Evolutionary conservation across 805 yeast species (phyloP), one percentile per base, ranked within the genome.

Genomic region (Zygosaccharomyces lentus): DNA sequence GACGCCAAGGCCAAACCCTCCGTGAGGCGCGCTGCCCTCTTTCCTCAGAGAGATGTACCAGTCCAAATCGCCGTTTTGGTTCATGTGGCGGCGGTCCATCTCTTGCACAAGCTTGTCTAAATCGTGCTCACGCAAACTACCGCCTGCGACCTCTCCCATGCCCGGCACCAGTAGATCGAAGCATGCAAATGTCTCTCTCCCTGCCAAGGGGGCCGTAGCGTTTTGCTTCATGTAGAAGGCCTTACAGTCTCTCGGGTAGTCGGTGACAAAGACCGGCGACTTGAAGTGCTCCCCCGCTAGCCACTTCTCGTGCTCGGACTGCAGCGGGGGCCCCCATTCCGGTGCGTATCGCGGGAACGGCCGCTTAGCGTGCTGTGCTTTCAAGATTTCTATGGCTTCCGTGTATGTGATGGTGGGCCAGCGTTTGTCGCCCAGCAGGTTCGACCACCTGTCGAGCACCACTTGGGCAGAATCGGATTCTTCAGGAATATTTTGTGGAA

Each of bases 1-100:
- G 54, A 90, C 80, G 0, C 99, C 99, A 72, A 93, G 71, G 0
- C 99, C 99, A 66, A 84, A 93, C 0, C 99, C 99, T 39, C 99
- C 99, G 62, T 91, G 98, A 0, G 97, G 96, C 17, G 82, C 82
- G 2, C 85, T 70, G 0, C 97, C 98, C 55, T 84, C 81, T 50
- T 70, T 70, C 49, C 99, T 73, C 7, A 85, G 71, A 1, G 82
- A 76, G 23, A 83, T 54, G 60, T 90, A 93, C 99, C 99, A 93
- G 25, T 77, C 72, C 64, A 93, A 64, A 15, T 78, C 76, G 2
- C 72, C 75, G 2, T 62, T 58, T 0, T 59, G 38, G 43, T 77
- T 75, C 90, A 89, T 85, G 1, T 68, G 69, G 45, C 84, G 66
- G 2, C 59, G 46, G 6, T 62, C 47, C 64, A 91, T 80, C 48